Base-by-base conservation (phyloP, 257 asterid genomes). In the Scutellaria baicalensis region DNA sequence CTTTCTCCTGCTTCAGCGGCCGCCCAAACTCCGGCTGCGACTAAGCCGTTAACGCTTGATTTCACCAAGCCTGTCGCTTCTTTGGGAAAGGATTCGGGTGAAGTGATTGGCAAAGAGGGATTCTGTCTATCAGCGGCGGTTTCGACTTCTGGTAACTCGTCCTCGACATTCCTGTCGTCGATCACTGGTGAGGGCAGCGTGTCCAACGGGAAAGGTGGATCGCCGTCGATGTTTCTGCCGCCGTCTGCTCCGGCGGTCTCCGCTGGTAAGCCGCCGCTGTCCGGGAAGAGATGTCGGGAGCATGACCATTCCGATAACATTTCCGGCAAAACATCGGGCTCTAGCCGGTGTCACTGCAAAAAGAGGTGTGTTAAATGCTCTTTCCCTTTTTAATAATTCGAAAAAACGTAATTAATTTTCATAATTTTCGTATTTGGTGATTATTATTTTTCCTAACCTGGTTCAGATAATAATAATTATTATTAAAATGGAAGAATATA, bases 151-250 rank as follows among this genome's bases (percentile, higher is more conserved):
- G 80, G 84, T 18, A 82, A 75, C 73, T 85, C 89, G 9, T 82
- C 91, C 9, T 83, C 87, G 51, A 77, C 85, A 38, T 84, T 87
- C 68, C 1, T 87, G 75, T 89, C 90, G 23, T 82, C 92, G 45
- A 89, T 88, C 42, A 83, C 97, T 6, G 96, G 93, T 12, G 96
- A 91, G 72, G 97, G 96, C 44, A 91, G 96, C 73, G 93, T 88
- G 0, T 84, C 93, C 0, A 89, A 89, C 55, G 96, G 91, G 0
- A 87, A 85, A 54, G 83, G 73, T 14, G 91, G 81, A 3, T 73
- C 85, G 13, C 60, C 88, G 17, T 56, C 90, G 0, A 69, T 81
- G 80, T 78, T 77, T 23, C 63, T 75, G 10, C 18, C 79, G 35
- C 77, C 75, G 9, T 3, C 87, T 12, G 79, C 70, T 23, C 77